Base-by-base conservation (phyloP, 495 filamentous ascomycete genomes). In the Talaromyces trachyspermus region DNA sequence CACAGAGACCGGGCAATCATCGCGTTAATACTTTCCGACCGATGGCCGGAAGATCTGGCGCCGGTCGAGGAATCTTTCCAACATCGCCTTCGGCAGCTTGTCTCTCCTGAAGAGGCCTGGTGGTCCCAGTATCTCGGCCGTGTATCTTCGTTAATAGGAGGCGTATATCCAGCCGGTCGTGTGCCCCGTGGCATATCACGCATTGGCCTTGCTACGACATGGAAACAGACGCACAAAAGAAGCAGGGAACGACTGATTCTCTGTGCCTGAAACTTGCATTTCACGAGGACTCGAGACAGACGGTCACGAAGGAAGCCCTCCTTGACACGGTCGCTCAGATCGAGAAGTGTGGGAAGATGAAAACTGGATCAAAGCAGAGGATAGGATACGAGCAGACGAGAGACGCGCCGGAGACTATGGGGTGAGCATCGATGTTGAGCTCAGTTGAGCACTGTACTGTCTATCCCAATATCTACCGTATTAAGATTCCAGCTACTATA, bases 1-100 rank as follows among this genome's bases (percentile, higher is more conserved):
- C 90, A 96, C 50, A 51, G 77, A 11, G 72, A 82, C 26, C 78
- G 90, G 2, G 81, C 83, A 0, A 64, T 88, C 1, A 64, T 95
- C 2, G 85, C 82, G 0, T 64, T 95, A 2, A 75, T 84, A 2
- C 74, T 91, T 10, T 89, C 81, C 44, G 85, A 83, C 37, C 75
- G 90, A 51, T 94, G 86, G 77, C 85, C 82, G 11, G 81, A 77
- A 5, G 71, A 77, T 47, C 64, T 95, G 2, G 70, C 73, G 8
- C 71, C 74, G 1, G 63, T 62, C 4, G 80, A 84, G 53, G 52
- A 64, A 18, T 56, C 58, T 2, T 63, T 81, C 8, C 68, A 72
- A 20, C 45, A 56, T 2, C 64, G 74, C 10, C 55, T 84, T 1
- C 65, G 69, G 12, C 61, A 64, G 27, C 58, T 81, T 5, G 56